Evolutionary conservation across 1,139 yeast genomes (phyloP), one percentile per base, ranked within the genome.

Genomic region (Zygosaccharomyces pseudobailii): DNA sequence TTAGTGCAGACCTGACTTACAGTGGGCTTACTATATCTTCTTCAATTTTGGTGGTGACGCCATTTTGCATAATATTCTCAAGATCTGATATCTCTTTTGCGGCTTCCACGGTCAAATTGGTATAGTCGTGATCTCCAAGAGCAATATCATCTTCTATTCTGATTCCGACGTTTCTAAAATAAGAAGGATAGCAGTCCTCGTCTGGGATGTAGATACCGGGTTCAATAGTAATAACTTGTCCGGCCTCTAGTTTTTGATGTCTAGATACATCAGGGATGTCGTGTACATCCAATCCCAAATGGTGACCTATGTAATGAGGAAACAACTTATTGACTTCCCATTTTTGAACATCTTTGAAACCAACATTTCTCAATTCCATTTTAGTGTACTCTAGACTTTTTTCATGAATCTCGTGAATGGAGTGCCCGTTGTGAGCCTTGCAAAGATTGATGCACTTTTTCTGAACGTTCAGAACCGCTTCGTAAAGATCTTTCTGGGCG

Each of bases 271-370:
- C 67, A 10, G 92, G 88, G 24, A 84, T 75, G 63, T 90, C 97
- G 67, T 90, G 97, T 30, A 90, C 87, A 59, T 92, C 98, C 40
- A 94, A 70, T 0, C 99, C 99, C 42, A 94, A 72, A 61, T 92
- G 92, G 65, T 94, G 99, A 3, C 98, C 98, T 54, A 94, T 83
- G 60, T 87, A 89, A 66, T 94, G 99, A 0, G 97, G 97, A 62
- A 90, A 94, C 34, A 92, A 67, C 46, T 78, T 69, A 31, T 79
- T 67, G 5, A 83, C 75, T 42, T 82, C 84, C 61, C 74, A 67
- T 31, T 70, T 71, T 31, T 75, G 71, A 19, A 82, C 63, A 22
- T 71, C 64, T 4, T 70, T 61, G 55, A 90, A 80, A 0, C 97
- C 97, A 41, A 85, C 75, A 55, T 86, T 84, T 49, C 75, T 74